phyloP scores from a whole-genome alignment of 2,329 filamentous ascomycete species.

The Cordyceps sp. region DNA sequence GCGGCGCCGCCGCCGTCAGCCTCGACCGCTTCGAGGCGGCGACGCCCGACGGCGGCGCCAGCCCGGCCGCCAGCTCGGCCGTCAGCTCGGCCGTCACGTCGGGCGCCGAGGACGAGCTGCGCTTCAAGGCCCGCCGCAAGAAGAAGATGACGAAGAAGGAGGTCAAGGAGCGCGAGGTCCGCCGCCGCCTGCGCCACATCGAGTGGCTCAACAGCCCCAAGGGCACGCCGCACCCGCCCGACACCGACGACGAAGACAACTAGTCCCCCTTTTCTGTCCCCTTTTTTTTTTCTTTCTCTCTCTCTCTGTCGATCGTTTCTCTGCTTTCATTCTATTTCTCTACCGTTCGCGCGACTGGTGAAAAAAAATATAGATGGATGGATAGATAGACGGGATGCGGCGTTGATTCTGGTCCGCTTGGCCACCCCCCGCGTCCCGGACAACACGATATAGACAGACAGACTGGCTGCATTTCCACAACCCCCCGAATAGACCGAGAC shows the following conservation, averaged over 20 bases:
- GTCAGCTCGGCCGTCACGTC: constrained; percentile 40
- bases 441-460: too few relatives aligned
- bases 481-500: too few relatives aligned
- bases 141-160: constrained; percentile 98
- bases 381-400: too few relatives aligned
- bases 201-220: constrained; percentile 74
- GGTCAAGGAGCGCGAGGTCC: constrained; percentile 79
- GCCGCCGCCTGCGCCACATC: constrained; percentile 73
- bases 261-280: constrained; percentile 2
- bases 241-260: constrained; percentile 59
- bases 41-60: constrained; percentile 38
- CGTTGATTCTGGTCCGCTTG: too few relatives aligned
- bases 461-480: too few relatives aligned
- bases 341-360: too few relatives aligned
- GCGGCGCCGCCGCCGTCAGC: constrained; percentile 56
- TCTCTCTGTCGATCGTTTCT: not conserved
- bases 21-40: constrained; percentile 83
- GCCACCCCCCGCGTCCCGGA: too few relatives aligned
- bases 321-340: not conserved
- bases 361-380: not conserved
- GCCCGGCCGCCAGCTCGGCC: constrained; percentile 39
- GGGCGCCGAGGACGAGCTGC: constrained; percentile 65
- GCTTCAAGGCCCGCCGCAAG: constrained; percentile 86
- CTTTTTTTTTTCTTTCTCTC: constrained; percentile 1
- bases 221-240: constrained; percentile 60